Evolutionary conservation across 768 basidiomycete genomes (phyloP), one percentile per base, ranked within the genome.

Genomic region (Hericium coralloides): DNA sequence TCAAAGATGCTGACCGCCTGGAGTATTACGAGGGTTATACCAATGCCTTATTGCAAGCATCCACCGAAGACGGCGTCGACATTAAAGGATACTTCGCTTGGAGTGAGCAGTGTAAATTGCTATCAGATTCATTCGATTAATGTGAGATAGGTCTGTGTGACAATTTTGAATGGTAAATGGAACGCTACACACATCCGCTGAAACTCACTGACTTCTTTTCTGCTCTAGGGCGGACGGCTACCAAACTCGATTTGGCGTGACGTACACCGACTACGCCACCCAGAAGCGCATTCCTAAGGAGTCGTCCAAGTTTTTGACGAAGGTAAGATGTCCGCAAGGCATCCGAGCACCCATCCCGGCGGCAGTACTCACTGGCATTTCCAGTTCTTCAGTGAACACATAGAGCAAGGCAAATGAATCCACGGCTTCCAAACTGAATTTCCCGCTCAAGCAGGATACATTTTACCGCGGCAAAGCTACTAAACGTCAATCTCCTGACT

Each of bases 91-190:
- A 77, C 66, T 76, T 75, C 57, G 71, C 68, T 18, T 75, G 75
- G 70, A 76, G 73, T 69, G 53, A 60, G 68, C 70, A 39, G 12
- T 12, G 14, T 26, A 2, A 45, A 56, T 59, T 6, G 6, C 49
- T 4, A 17, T 31, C 17, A 43, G 18, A 12, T 48, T 31, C 1
- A 43, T 22, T 38, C 26, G 12, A 36, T 38, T 15, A 14, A 17
- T 50, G 53, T 25, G 38, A 53, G 20, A 31, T 58, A 70, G 70
- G 70, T 60, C 58, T 75, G 47, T 64, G 74, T 15, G 73, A 77
- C 59, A 77, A 76, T 60, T 77, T 75, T 53, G 76, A 77, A 64
- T 77, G 76, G 75, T 68, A 8, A 6, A 9, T 9, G 31, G 7
- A 31, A 31, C 52, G 18, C 52, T 23, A 12, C 6, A 1, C 18